These are phyloP conservation scores for Salix arbutifolia DNA, from an alignment of 345 rosid genomes.

Conservation along the genomic window DNA sequence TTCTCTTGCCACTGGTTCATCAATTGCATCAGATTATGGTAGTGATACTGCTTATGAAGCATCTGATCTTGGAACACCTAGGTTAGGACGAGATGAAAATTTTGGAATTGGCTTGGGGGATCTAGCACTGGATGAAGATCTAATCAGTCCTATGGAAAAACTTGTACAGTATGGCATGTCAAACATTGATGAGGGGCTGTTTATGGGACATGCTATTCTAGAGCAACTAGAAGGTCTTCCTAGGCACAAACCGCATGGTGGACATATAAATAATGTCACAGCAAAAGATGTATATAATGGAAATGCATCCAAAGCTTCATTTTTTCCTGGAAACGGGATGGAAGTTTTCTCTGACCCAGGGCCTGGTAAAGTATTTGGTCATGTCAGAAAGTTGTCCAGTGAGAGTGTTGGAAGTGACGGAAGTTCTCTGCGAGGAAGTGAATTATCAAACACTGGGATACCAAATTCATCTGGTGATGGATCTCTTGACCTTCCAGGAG, in stretches of 20 bases:
- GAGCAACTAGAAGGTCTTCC: conserved; percentile 91
- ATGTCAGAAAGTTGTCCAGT: conserved; percentile 57
- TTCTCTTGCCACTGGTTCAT: conserved; percentile 52
- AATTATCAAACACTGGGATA: conserved; percentile 55
- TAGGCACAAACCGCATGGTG: conserved; percentile 51
- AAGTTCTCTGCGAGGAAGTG: conserved; percentile 63
- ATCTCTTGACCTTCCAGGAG: conserved; percentile 49
- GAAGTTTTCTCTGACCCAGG: conserved; percentile 61
- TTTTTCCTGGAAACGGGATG: conserved; percentile 48
- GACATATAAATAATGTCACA: conserved; percentile 41
- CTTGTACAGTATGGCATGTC: conserved; percentile 80
- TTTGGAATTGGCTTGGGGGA: conserved; percentile 74
- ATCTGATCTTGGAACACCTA: conserved; percentile 86
- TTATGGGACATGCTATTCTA: conserved; percentile 88
- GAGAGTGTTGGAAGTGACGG: conserved; percentile 72
- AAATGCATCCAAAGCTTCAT: conserved; percentile 44
- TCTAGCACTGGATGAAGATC: conserved; percentile 64
- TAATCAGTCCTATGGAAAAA: conserved; percentile 79
- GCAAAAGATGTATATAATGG: conserved; percentile 54
- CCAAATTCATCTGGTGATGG: conserved; percentile 58
- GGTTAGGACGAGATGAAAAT: conserved; percentile 54
- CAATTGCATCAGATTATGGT: conserved; percentile 84
- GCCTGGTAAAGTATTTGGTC: conserved; percentile 46
- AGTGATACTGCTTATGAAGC: conserved; percentile 93
- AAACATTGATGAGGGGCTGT: conserved; percentile 92